Percentiles rank a stretch among this genome's conserved stretches.
Evolutionary conservation across 2,329 filamentous ascomycete genomes (phyloP).

Genomic region (Stagonosporopsis vannaccii): DNA sequence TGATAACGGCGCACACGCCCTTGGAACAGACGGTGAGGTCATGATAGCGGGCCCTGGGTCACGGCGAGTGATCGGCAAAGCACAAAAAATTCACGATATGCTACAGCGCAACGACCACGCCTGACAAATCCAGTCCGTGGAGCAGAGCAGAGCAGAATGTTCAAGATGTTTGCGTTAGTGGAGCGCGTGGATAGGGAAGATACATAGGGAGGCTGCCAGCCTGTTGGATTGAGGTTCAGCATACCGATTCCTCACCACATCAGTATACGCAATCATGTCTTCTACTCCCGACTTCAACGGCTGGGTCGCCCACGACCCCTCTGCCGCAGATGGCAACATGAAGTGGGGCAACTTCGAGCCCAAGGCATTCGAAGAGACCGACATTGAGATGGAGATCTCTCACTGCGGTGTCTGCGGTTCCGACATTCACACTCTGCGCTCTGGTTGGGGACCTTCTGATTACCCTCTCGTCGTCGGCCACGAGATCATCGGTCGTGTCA

Average conservation of each 20-base stretch:
- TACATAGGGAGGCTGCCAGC: slow-evolving; percentile 11
- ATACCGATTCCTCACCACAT: slow-evolving; percentile 1
- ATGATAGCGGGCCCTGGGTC: slow-evolving; percentile 24
- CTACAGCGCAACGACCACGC: slow-evolving; percentile 18
- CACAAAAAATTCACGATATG: slow-evolving; percentile 27
- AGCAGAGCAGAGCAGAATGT: slow-evolving; percentile 3
- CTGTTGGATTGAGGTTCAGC: background rate
- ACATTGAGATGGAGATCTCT: slow-evolving; percentile 54
- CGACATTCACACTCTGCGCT: slow-evolving; percentile 46
- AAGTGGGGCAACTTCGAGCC: slow-evolving; percentile 57
- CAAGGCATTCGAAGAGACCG: slow-evolving; percentile 69
- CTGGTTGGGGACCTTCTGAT: slow-evolving; percentile 58
- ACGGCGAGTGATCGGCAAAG: slow-evolving; percentile 36
- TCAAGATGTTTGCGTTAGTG: slow-evolving; percentile 3
- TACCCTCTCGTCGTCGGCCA: slow-evolving; percentile 56
- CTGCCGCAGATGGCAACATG: slow-evolving; percentile 62
- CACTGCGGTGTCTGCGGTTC: slow-evolving; percentile 52
- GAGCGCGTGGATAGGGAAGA: background rate
- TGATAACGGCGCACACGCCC: background rate
- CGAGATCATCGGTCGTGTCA: slow-evolving; percentile 51
- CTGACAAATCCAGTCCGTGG: slow-evolving; percentile 31
- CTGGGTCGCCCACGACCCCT: slow-evolving; percentile 62
- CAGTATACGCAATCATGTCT: slow-evolving; percentile 22
- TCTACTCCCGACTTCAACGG: slow-evolving; percentile 59
- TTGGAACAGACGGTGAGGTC: slow-evolving; percentile 17